Base-by-base conservation (phyloP, 345 rosid genomes). In the Citropsis articulata region DNA sequence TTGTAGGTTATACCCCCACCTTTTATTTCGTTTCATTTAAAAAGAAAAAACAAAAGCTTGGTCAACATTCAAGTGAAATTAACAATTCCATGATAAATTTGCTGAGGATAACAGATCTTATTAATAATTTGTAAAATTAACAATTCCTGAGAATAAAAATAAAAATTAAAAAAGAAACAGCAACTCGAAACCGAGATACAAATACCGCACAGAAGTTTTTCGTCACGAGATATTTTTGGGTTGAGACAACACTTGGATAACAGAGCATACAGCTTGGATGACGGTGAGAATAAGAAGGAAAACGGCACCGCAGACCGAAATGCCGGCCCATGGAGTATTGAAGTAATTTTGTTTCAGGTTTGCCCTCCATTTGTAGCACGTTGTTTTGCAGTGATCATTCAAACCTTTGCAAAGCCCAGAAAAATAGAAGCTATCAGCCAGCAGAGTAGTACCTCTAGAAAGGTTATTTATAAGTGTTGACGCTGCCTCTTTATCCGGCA, bases 261-360 rank as follows among this genome's bases (percentile, higher is more conserved):
- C 16, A 66, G 71, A 66, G 38, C 19, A 78, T 66, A 78, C 61
- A 13, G 81, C 4, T 22, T 82, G 78, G 13, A 81, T 67, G 14
- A 73, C n/a, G 9, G 78, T 77, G 50, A 81, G 81, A 10, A 81
- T 2, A 50, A 81, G 74, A 7, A 77, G 70, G 56, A 74, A 45
- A 21, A 24, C 40, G 1, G 78, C 84, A 7, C 72, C 84, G 12
- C 74, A 24, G 9, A 81, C 73, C 13, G 84, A 81, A 12, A 77
- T 72, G 31, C 42, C 33, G 1, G 78, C 53, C 84, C 84, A 73
- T 36, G 84, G 84, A 62, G 33, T 78, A 28, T 62, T 45, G 76
- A 82, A 82, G 35, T 82, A 82, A 7, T 69, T 69, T 21, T 78
- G 75, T 27, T 74, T 77, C 60, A 82, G 38, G 9, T 25, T 68